A percentile compares a stretch with the other conserved stretches of the same genome.
These are phyloP conservation scores for Pythium chondricola DNA, from an alignment of 352 stramenopile genomes.

Conservation along the genomic window DNA sequence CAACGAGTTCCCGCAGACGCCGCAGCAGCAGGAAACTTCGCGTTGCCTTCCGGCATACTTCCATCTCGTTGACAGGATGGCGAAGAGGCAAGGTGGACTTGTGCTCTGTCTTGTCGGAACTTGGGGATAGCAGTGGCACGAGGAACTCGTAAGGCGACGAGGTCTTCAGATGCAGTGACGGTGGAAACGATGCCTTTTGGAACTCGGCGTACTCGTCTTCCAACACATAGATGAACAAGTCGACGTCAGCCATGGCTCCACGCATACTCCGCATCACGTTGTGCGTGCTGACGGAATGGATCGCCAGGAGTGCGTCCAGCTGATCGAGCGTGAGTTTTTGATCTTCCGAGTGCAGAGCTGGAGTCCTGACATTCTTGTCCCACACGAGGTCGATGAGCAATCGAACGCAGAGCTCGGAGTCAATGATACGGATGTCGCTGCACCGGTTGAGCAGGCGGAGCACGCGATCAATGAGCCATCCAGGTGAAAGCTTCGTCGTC, in stretches of 20 bases:
- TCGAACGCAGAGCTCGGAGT: constrained; percentile 40
- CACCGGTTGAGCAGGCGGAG: constrained; percentile 40
- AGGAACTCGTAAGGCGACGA: constrained; percentile 68
- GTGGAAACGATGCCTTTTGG: constrained; percentile 38
- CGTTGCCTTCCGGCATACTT: constrained; percentile 67
- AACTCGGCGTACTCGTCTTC: constrained; percentile 64
- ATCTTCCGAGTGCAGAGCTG: background rate
- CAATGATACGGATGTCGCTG: constrained; percentile 47
- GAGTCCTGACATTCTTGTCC: constrained; percentile 15
- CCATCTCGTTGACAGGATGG: constrained; percentile 57
- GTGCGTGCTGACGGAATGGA: constrained; percentile 63
- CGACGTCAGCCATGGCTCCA: constrained; percentile 69
- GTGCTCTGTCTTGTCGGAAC: constrained; percentile 14
- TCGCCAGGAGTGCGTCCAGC: constrained; percentile 29
- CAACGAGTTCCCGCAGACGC: constrained; percentile 45
- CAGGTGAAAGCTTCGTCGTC: background rate
- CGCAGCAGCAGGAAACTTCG: constrained; percentile 56
- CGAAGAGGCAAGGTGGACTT: constrained; percentile 37
- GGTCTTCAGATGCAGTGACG: constrained; percentile 44
- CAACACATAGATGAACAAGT: constrained; percentile 76
- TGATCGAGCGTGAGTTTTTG: constrained; percentile 8
- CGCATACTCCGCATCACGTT: constrained; percentile 81
- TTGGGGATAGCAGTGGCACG: constrained; percentile 27
- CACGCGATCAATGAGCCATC: constrained; percentile 46
- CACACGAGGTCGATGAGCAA: constrained; percentile 53